Evolutionary conservation across 352 stramenopile species (phyloP), one percentile per base, ranked within the genome.

Genomic region (Pythium oligandrum): DNA sequence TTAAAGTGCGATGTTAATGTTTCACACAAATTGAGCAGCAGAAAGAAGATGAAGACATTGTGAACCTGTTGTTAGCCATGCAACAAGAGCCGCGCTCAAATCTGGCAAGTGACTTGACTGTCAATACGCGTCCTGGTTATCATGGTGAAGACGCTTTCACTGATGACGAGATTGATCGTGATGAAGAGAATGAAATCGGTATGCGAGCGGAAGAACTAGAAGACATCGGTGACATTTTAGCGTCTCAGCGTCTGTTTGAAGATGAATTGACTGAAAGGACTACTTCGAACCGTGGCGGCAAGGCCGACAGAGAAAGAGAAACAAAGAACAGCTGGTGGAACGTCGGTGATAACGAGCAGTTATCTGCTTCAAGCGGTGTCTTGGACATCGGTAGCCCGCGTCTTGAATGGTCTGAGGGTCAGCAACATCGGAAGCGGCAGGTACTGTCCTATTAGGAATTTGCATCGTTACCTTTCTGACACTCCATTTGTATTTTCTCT

Each of bases 171-270:
- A 31, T 44, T 32, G 42, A 61, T 6, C 39, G 57, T 6, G 42
- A 68, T 4, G 59, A 70, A 26, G 17, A 26, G 17, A 26, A 26
- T 26, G 17, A 26, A 26, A 26, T 26, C 17, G 17, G 17, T 26
- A 26, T 26, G 17, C 17, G 17, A 26, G 17, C 17, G 17, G 17
- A 26, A 26, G 17, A 26, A 26, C 17, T 26, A 26, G 57, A 73
- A 36, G 82, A 93, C 54, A 86, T 89, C 47, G 47, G 56, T 2
- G 78, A 88, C 39, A 93, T 93, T 38, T 59, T 93, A 32, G 73
- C 76, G 12, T 86, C 82, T 5, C 82, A 92, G 42, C 52, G 48
- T 4, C 30, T 69, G 0, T 31, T 73, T 35, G 72, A 74, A 59
- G 33, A 64, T 3, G 40, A 49, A 38, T 8, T 1, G 4, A 40